Evolutionary conservation across 139 green algal genomes (phyloP), one percentile per base, ranked within the genome.

Genomic region (Raphidocelis subcapitata): DNA sequence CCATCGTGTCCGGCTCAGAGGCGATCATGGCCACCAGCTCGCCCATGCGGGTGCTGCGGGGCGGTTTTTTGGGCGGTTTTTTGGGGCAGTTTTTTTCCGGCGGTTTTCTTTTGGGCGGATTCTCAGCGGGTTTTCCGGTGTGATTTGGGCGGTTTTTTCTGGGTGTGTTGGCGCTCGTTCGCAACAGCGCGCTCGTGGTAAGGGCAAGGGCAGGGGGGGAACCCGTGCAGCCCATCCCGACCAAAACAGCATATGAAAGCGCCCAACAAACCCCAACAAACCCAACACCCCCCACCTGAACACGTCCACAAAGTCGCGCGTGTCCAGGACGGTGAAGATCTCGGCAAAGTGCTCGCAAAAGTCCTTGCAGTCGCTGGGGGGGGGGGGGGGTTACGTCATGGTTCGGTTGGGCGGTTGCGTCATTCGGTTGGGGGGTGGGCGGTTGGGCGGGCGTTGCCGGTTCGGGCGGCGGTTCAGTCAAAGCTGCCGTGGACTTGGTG

Each of bases 241-340:
- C 47, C 35, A 69, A 33, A 32, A 67, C 57, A 3, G n/a, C 36
- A 3, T 73, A 33, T 75, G 54, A 56, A 90, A 60, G 65, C 81
- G 69, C 15, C 57, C 41, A 21, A 84, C 49, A 2, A 90, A 72
- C 18, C 76, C 68, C 29, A 92, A 57, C 35, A 89, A 77, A 29
- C 0, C 59, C 23, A 90, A 92, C 18, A 96, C 33, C 46, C 82
- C 74, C 0, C 81, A 71, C 14, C 73, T 76, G 61, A 98, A 88
- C 0, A 98, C 82, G 73, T 99, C 95, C 31, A 91, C 82, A 71
- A 96, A 92, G 75, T 98, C 94, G 0, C 86, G 75, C 0, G 83
- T 68, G 57, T 98, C 90, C 31, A 98, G 81, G 5, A 94, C 85
- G 2, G 75, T 87, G 74, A 97, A 96, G 26, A 95, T 85, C 47